Conservation (phyloP, 1,284 basidiomycete genomes). For the Hymenochaete sp. region DNA sequence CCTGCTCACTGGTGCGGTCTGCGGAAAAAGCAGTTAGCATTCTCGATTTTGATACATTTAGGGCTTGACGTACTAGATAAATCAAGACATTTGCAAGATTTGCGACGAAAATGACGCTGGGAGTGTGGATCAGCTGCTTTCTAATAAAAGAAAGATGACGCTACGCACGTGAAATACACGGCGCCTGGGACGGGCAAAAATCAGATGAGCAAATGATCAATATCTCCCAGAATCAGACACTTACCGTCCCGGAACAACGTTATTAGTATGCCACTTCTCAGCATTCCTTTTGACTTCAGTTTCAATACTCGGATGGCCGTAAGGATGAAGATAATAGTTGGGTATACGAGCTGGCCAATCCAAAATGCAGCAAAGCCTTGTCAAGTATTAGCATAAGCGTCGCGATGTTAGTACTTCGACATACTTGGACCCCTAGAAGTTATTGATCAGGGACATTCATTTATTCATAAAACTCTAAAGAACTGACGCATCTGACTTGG, state of each 20-base stretch:
- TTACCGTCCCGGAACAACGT: conserved; percentile 14
- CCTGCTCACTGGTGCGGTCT: conserved; percentile 8
- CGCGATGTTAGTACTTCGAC: background rate
- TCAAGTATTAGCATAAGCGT: background rate
- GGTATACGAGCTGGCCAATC: conserved; percentile 17
- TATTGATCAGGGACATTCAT: background rate
- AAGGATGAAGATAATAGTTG: conserved; percentile 14
- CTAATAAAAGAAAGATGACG: background rate
- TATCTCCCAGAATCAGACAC: background rate
- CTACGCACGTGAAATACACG: conserved; percentile 15
- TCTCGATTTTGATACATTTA: no score
- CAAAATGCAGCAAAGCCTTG: conserved; percentile 17
- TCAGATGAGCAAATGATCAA: background rate
- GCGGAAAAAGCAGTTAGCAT: background rate
- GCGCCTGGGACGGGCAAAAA: conserved; percentile 6
- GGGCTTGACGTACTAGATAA: conserved; percentile 9
- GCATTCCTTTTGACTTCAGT: conserved; percentile 4
- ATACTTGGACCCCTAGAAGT: conserved; percentile 11
- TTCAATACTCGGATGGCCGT: conserved; percentile 7
- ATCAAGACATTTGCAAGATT: conserved; percentile 15
- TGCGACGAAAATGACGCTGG: conserved; percentile 15
- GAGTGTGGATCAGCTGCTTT: background rate
- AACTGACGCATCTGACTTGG: conserved; percentile 10
- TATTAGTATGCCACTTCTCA: conserved; percentile 9
- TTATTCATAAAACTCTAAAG: background rate